These are phyloP conservation scores for Hyphodiscus hymeniophilus DNA, from an alignment of 495 filamentous ascomycete species.

Conservation along the genomic window DNA sequence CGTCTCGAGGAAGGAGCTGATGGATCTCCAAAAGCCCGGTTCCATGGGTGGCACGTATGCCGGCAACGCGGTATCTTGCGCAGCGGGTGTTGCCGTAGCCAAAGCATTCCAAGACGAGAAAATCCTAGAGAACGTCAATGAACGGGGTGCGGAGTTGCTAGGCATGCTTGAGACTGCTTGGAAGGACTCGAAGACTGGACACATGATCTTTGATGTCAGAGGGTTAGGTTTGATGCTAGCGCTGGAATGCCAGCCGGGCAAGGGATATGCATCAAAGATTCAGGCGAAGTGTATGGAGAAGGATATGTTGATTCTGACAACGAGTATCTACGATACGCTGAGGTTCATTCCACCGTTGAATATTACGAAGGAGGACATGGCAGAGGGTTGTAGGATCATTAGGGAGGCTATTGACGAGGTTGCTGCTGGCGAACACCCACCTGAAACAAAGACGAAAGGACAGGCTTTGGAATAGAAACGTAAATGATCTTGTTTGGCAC, in stretches of 20 bases:
- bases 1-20: conserved; percentile 42
- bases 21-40: conserved; percentile 33
- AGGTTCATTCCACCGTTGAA: conserved; percentile 14
- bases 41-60: conserved; percentile 51
- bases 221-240: conserved; percentile 54
- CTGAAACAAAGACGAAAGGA: no score
- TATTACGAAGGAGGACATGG: conserved; percentile 15
- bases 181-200: conserved; percentile 32
- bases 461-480: no score
- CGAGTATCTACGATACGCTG: conserved; percentile 11
- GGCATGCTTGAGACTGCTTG: conserved; percentile 5
- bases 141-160: conserved; percentile 38
- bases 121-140: conserved; percentile 41
- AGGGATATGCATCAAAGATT: conserved; percentile 20
- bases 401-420: conserved; percentile 13
- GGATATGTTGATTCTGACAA: conserved; percentile 13
- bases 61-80: conserved; percentile 49
- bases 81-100: conserved; percentile 49
- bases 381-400: conserved; percentile 8
- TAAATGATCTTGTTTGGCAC: no score
- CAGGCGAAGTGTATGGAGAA: conserved; percentile 12
- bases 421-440: conserved; percentile 1
- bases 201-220: conserved; percentile 52
- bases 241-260: conserved; percentile 46
- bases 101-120: conserved; percentile 46